Base-by-base conservation (phyloP, 768 basidiomycete species). In the Coprinopsis marcescibilis region DNA sequence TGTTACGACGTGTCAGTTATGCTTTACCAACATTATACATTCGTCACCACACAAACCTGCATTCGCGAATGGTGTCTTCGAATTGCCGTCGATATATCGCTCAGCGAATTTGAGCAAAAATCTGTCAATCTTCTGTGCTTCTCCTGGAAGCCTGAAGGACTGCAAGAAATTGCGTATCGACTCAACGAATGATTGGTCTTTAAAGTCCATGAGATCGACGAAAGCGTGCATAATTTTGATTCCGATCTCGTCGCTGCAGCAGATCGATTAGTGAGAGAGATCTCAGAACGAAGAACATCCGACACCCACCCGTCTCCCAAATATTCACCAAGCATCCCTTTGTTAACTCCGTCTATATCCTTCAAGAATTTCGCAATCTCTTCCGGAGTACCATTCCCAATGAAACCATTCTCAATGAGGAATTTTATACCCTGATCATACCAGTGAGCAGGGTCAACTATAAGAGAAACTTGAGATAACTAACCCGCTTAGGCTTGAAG, bases 41-140 rank as follows among this genome's bases (percentile, higher is more conserved):
- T n/a, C n/a, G n/a, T n/a, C n/a, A n/a, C n/a, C 12, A 1, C 6
- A 67, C 83, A 45, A 51, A 89, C 89, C 94, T 57, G 96, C 96
- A 65, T 97, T 98, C 42, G 89, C 87, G 59, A 98, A 99, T 2
- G 80, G 75, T 1, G 87, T 88, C 55, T 83, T 78, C 0, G 81
- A 66, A 62, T 98, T 97, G 46, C 84, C 85, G 11, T 84, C 89
- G 52, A 97, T 92, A 62, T 92, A 99, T 27, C 93, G 80, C 62
- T 98, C 94, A 7, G 96, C 95, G 59, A 97, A 99, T 65, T 99
- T 99, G 45, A 98, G 80, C 91, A 99, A 94, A 68, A 81, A 98
- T 7, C 96, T 83, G 75, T 99, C 96, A 55, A 99, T 98, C 68
- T 98, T 98, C 65, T 99, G 96, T 0, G 92, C 73, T 66, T 99